Conservation (phyloP, 805 yeast species). For the Kuraishia hungarica region DNA sequence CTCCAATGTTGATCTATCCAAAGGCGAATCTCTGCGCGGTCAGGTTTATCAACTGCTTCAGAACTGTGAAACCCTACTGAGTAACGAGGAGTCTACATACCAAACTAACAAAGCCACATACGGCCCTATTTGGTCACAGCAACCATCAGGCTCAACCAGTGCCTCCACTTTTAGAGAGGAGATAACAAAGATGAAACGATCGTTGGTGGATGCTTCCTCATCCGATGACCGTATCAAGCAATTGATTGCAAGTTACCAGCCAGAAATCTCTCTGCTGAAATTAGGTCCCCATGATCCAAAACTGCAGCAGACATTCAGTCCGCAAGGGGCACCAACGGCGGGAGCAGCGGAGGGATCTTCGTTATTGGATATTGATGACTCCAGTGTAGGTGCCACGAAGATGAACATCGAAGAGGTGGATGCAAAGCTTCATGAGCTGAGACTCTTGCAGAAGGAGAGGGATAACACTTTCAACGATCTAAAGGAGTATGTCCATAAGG, state of each 20-base stretch:
- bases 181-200: slow-evolving; percentile 45
- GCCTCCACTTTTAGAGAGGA: slow-evolving; percentile 35
- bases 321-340: not conserved
- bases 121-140: slow-evolving; percentile 26
- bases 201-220: slow-evolving; percentile 50
- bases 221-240: slow-evolving; percentile 48
- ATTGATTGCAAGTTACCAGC: slow-evolving; percentile 31
- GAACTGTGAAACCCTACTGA: slow-evolving; percentile 24
- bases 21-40: slow-evolving; percentile 23
- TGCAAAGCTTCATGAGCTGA: slow-evolving; percentile 50
- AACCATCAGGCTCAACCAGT: slow-evolving; percentile 9
- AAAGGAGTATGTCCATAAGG: slow-evolving; percentile 63
- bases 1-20: slow-evolving; percentile 16
- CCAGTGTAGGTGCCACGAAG: slow-evolving; percentile 20
- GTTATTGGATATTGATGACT: slow-evolving; percentile 63
- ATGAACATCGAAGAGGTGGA: slow-evolving; percentile 42
- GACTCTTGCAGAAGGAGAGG: slow-evolving; percentile 57
- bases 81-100: slow-evolving; percentile 27
- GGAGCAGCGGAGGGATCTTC: slow-evolving; percentile 20
- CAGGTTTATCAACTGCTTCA: slow-evolving; percentile 27
- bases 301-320: slow-evolving; percentile 24
- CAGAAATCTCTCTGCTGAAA: slow-evolving; percentile 34
- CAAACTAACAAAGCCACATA: slow-evolving; percentile 22
- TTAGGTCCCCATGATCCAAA: slow-evolving; percentile 34
- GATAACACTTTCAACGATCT: slow-evolving; percentile 50